Conservation (phyloP, 495 filamentous ascomycete genomes). For the Annulohypoxylon moriforme region DNA sequence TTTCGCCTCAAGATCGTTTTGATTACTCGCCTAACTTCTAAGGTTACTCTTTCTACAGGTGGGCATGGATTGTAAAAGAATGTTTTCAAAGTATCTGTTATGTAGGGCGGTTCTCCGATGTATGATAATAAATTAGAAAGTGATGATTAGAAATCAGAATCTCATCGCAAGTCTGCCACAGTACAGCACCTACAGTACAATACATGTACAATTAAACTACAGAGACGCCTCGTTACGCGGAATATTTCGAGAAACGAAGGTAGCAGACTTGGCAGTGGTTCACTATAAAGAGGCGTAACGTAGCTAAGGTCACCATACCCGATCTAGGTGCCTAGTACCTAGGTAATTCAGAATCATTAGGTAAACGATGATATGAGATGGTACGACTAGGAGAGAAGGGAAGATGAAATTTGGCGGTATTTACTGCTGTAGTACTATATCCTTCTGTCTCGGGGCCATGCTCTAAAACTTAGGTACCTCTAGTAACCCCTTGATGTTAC, state of each 20-base stretch:
- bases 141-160: conserved; percentile 2
- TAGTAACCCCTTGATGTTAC: conserved; percentile 25
- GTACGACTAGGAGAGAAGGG: not conserved
- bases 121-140: no score
- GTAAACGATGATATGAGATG: conserved; percentile 2
- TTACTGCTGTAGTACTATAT: no score
- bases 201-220: no score
- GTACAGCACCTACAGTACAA: no score
- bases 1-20: not conserved
- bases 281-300: not conserved
- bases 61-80: not conserved
- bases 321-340: no score
- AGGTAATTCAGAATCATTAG: not conserved
- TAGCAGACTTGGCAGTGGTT: conserved; percentile 5
- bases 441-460: conserved; percentile 29
- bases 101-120: no score
- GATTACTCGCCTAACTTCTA: not conserved
- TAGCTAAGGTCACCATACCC: not conserved
- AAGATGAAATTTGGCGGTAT: no score
- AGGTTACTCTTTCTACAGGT: no score
- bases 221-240: not conserved
- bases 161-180: no score
- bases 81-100: not conserved
- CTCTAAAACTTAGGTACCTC: conserved; percentile 24
- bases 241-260: conserved; percentile 2